Evolutionary conservation across 164 flowering plant genomes (phyloP).

Genomic region (Piper longum): DNA sequence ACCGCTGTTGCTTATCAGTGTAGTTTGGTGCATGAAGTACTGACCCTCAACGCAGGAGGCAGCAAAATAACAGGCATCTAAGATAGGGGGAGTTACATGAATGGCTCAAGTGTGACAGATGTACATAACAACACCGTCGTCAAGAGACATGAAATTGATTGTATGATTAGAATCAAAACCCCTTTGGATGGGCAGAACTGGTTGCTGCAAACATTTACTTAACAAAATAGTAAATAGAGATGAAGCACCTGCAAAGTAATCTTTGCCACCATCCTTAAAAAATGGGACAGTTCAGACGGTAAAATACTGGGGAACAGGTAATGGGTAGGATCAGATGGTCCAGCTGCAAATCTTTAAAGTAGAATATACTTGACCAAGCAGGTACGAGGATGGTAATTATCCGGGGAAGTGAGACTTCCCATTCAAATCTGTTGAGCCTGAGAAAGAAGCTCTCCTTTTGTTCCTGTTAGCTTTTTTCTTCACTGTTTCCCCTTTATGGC

Average conservation of each 20-base stretch:
- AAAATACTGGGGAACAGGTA: not conserved
- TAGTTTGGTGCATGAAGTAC: too few species aligned
- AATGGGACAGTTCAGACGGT: not conserved
- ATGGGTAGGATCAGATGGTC: not conserved
- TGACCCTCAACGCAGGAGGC: not conserved
- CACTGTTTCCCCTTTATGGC: constrained; percentile 27
- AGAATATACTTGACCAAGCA: not conserved
- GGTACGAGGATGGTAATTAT: not conserved
- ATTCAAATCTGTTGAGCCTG: constrained; percentile 28
- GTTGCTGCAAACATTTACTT: not conserved
- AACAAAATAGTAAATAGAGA: not conserved
- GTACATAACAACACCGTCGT: not conserved
- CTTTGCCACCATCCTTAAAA: not conserved
- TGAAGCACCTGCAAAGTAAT: not conserved
- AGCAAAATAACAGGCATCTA: not conserved
- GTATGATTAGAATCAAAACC: not conserved
- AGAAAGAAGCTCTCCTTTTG: constrained; percentile 45
- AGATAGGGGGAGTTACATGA: not conserved
- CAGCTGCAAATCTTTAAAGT: not conserved
- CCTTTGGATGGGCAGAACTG: not conserved
- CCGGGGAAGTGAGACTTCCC: constrained; percentile 6
- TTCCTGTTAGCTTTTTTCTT: constrained; percentile 33
- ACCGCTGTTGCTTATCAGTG: too few species aligned
- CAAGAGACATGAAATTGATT: not conserved
- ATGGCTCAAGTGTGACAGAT: not conserved